Evolutionary conservation across 331 rosid species (phyloP).

Genomic region (Prunus yedoensis): DNA sequence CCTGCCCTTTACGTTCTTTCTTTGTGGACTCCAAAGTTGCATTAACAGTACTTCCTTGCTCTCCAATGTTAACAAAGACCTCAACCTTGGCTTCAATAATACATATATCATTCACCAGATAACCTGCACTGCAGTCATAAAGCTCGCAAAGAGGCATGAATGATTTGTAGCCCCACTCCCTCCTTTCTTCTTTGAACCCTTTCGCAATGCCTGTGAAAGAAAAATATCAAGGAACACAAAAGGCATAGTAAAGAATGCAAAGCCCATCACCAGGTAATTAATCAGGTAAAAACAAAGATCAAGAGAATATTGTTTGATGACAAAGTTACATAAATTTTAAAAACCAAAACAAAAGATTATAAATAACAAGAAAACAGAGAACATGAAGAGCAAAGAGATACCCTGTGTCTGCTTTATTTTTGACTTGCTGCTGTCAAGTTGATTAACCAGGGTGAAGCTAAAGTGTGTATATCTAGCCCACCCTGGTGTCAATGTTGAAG

Average conservation of each 20-base stretch:
- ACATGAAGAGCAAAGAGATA: not conserved
- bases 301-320: too few species aligned
- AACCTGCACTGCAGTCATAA: not conserved
- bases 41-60: not conserved
- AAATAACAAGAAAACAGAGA: not conserved
- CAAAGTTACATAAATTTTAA: too few species aligned
- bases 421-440: conserved; percentile 3
- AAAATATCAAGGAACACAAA: conserved; percentile 1
- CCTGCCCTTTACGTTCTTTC: not conserved
- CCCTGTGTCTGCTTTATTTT: not conserved
- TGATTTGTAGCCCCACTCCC: not conserved
- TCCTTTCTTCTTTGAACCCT: not conserved
- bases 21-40: not conserved
- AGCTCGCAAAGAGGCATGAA: conserved; percentile 1
- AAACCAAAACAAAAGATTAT: too few species aligned
- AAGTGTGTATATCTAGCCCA: conserved; percentile 1
- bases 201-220: not conserved
- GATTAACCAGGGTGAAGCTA: conserved; percentile 3
- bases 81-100: conserved; percentile 10
- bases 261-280: not conserved
- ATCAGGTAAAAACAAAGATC: not conserved
- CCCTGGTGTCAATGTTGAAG: not conserved
- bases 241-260: not conserved
- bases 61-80: not conserved
- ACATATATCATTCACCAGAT: conserved; percentile 9